A percentile compares a stretch with the other conserved stretches of the same genome.
Evolutionary conservation across 2,329 filamentous ascomycete species (phyloP).

Genomic region (Paecilomyces sp.): DNA sequence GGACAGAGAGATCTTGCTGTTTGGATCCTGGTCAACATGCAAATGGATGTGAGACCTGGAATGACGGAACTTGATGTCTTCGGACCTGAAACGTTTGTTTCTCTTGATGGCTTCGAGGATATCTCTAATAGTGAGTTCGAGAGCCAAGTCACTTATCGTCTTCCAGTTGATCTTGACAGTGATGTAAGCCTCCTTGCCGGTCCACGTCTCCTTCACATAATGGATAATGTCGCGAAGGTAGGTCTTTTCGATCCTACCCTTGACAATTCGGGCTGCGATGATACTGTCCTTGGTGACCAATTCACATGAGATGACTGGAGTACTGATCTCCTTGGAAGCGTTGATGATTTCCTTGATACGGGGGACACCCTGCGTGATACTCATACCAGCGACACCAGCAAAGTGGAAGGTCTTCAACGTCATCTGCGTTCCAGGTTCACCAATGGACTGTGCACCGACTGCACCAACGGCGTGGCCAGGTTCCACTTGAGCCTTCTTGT

Average conservation of each 20-base stretch:
- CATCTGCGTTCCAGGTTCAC: conserved; percentile 98
- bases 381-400: conserved; percentile 98
- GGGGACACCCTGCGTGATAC: conserved; percentile 96
- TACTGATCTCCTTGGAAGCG: conserved; percentile 87
- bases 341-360: conserved; percentile 99
- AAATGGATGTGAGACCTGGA: conserved; percentile 59
- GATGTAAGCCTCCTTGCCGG: conserved; percentile 66
- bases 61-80: conserved; percentile 56
- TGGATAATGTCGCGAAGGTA: conserved; percentile 74
- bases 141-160: conserved; percentile 70
- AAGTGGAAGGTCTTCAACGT: conserved; percentile 99
- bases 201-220: conserved; percentile 84
- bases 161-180: conserved; percentile 74
- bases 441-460: conserved; percentile 94
- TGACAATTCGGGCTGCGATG: conserved; percentile 79
- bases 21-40: conserved; percentile 48
- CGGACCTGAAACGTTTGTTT: conserved; percentile 66
- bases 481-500: conserved; percentile 83
- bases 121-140: conserved; percentile 67
- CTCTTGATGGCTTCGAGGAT: conserved; percentile 70
- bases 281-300: conserved; percentile 69
- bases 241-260: conserved; percentile 91
- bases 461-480: conserved; percentile 94
- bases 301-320: conserved; percentile 84
- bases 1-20: conserved; percentile 25